Percentiles rank a stretch among this genome's conserved stretches.
Evolutionary conservation across 768 basidiomycete genomes (phyloP).

Genomic region (Xanthoconium stramineum): DNA sequence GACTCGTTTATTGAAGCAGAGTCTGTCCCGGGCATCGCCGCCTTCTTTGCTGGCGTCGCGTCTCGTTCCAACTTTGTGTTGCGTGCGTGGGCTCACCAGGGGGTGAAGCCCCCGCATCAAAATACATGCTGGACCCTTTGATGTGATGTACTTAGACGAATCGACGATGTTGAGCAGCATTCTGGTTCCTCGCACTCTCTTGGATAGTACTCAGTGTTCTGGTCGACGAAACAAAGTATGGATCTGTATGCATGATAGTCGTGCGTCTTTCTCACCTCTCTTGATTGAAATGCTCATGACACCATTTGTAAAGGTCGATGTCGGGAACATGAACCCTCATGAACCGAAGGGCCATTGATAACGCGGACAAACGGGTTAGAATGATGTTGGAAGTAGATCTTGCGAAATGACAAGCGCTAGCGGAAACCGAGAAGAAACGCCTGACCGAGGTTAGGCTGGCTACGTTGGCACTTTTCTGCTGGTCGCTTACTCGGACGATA

Average conservation of each 20-base stretch:
- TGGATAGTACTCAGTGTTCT: too few relatives aligned
- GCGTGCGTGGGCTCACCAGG: too few relatives aligned
- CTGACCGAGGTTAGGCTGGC: slow-evolving; percentile 37
- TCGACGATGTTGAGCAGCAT: too few relatives aligned
- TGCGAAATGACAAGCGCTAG: slow-evolving; percentile 31
- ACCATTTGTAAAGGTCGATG: slow-evolving; percentile 27
- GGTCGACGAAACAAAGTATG: too few relatives aligned
- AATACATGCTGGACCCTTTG: too few relatives aligned
- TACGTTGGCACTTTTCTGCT: background rate
- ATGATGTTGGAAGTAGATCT: slow-evolving; percentile 33
- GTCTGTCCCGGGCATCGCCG: background rate
- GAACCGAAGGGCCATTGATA: slow-evolving; percentile 30
- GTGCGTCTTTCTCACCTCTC: background rate
- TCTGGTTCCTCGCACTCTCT: too few relatives aligned
- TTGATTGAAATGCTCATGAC: background rate
- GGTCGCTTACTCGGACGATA: background rate
- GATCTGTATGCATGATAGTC: too few relatives aligned
- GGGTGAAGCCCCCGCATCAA: too few relatives aligned
- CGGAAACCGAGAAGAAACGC: slow-evolving; percentile 39
- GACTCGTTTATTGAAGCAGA: background rate
- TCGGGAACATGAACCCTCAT: slow-evolving; percentile 46
- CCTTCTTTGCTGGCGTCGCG: background rate
- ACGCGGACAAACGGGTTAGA: slow-evolving; percentile 26
- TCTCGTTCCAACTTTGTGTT: background rate
- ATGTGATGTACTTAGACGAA: too few relatives aligned